phyloP scores from a whole-genome alignment of 495 filamentous ascomycete species.

The Trichoderma orchidacearum region DNA sequence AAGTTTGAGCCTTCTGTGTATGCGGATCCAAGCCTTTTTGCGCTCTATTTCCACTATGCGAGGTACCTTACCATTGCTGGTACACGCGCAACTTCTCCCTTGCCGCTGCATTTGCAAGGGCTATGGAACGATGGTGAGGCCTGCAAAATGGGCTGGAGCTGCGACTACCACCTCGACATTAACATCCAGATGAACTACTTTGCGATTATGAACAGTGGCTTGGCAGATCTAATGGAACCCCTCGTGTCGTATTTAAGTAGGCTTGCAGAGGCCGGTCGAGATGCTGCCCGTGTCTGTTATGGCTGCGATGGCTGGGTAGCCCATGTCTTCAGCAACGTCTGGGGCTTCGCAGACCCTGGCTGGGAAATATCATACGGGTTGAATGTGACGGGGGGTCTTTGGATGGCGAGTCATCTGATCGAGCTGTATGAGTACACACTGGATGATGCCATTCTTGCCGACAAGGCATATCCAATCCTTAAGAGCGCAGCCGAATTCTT shows the following conservation, averaged over 20 bases:
- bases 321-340: conserved; percentile 29
- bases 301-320: conserved; percentile 29
- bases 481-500: conserved; percentile 27
- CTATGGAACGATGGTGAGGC: conserved; percentile 34
- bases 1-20: conserved; percentile 4
- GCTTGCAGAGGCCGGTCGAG: conserved; percentile 16
- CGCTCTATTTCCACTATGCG: conserved; percentile 6
- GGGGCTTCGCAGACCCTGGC: conserved; percentile 31
- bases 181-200: conserved; percentile 44
- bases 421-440: conserved; percentile 26
- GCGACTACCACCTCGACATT: conserved; percentile 35
- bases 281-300: conserved; percentile 29
- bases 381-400: conserved; percentile 11
- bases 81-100: conserved; percentile 3
- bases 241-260: conserved; percentile 23
- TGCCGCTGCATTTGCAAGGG: conserved; percentile 25
- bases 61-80: conserved; percentile 8
- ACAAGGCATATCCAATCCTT: conserved; percentile 17
- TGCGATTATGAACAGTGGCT: conserved; percentile 25
- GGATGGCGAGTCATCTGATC: conserved; percentile 29
- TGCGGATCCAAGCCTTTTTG: conserved; percentile 4
- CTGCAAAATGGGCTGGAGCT: conserved; percentile 27
- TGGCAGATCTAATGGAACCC: conserved; percentile 4
- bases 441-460: conserved; percentile 13
- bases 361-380: conserved; percentile 27